Conservation (phyloP, 2,329 filamentous ascomycete species). For the Bipolaris gigantea region DNA sequence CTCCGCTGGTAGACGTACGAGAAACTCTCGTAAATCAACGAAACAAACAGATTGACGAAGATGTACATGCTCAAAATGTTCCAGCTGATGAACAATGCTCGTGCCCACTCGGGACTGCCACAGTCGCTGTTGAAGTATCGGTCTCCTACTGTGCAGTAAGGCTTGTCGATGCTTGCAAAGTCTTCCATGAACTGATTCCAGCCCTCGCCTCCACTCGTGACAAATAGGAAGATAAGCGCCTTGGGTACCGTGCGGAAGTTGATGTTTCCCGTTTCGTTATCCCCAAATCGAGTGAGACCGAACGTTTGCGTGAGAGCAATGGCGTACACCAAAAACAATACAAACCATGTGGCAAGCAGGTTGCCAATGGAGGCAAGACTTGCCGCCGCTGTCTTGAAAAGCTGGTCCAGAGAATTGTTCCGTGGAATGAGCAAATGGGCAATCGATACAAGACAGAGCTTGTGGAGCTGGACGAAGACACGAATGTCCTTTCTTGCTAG, state of each 20-base stretch:
- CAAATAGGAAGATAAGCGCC: constrained; percentile 88
- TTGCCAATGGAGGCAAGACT: constrained; percentile 90
- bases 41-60: constrained; percentile 97
- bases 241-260: constrained; percentile 96
- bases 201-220: constrained; percentile 89
- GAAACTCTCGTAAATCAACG: constrained; percentile 98
- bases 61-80: constrained; percentile 99
- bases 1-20: constrained; percentile 98
- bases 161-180: constrained; percentile 76
- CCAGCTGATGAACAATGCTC: constrained; percentile 90
- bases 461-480: constrained; percentile 81
- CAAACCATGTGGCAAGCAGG: constrained; percentile 92
- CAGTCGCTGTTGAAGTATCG: constrained; percentile 89
- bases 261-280: constrained; percentile 71
- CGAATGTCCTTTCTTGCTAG: constrained; percentile 60
- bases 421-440: constrained; percentile 89
- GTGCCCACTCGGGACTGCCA: constrained; percentile 85
- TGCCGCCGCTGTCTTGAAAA: constrained; percentile 97
- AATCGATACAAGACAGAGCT: constrained; percentile 89
- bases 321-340: constrained; percentile 93
- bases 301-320: constrained; percentile 97
- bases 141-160: constrained; percentile 72
- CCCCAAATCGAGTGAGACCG: constrained; percentile 85
- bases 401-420: constrained; percentile 94
- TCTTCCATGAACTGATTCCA: constrained; percentile 99